Percentiles rank a stretch among this genome's conserved stretches.
phyloP scores from a whole-genome alignment of 441 rosid genomes.

The Hura crepitans region DNA sequence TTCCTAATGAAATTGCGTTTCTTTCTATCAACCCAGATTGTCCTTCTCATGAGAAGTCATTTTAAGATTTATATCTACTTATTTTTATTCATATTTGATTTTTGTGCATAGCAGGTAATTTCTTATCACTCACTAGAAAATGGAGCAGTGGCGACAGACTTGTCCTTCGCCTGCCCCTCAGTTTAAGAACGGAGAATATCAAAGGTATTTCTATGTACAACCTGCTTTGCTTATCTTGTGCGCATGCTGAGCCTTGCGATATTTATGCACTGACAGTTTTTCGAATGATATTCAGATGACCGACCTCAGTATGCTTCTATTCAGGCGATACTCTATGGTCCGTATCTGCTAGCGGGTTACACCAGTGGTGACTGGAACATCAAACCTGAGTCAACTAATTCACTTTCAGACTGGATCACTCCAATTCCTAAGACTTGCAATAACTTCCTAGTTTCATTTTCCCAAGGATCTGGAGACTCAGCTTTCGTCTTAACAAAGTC shows the following conservation, averaged over 20 bases:
- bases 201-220: constrained; percentile 47
- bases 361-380: constrained; percentile 65
- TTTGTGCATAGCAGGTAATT: constrained; percentile 41
- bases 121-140: constrained; percentile 42
- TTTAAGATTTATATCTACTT: neutral
- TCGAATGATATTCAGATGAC: constrained; percentile 53
- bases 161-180: constrained; percentile 58
- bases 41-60: neutral
- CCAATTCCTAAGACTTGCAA: constrained; percentile 52
- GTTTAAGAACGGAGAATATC: constrained; percentile 67
- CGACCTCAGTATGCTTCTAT: constrained; percentile 61
- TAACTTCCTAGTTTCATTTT: constrained; percentile 50
- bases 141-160: constrained; percentile 67
- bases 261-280: constrained; percentile 5
- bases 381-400: constrained; percentile 35
- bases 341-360: constrained; percentile 70
- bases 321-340: constrained; percentile 82
- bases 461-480: constrained; percentile 45
- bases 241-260: neutral
- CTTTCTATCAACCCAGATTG: neutral
- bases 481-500: constrained; percentile 54
- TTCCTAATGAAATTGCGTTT: neutral
- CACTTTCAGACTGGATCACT: constrained; percentile 52
- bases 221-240: neutral
- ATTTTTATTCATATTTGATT: neutral